Evolutionary conservation across 2,329 filamentous ascomycete genomes (phyloP).

Genomic region (Celoporthe dispersa): DNA sequence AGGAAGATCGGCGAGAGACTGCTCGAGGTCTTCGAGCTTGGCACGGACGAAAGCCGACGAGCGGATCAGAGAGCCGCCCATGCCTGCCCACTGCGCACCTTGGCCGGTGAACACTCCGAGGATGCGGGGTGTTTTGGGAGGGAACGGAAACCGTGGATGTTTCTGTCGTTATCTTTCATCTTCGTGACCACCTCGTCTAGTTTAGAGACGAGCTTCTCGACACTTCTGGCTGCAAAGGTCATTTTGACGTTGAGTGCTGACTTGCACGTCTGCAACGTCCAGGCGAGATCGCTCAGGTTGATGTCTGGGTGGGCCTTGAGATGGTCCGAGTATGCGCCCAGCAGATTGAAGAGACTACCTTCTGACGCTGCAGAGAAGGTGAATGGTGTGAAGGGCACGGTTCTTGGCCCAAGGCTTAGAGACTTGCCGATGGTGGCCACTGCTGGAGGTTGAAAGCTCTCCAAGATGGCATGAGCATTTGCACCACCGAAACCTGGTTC

Average conservation of each 20-base stretch:
- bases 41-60: constrained; percentile 11
- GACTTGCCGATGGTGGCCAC: neutral
- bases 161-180: neutral
- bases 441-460: neutral
- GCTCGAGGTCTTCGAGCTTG: neutral
- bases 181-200: neutral
- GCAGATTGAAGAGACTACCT: neutral
- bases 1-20: neutral
- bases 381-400: neutral
- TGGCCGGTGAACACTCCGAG: constrained; percentile 40
- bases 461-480: constrained; percentile 7
- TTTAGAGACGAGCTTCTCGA: neutral
- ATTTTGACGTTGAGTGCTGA: neutral
- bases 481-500: constrained; percentile 11
- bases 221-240: neutral
- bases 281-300: neutral
- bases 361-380: neutral
- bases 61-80: constrained; percentile 35
- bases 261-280: neutral
- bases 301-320: neutral
- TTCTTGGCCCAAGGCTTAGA: neutral
- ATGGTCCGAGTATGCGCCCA: neutral
- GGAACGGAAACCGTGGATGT: neutral
- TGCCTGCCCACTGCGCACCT: constrained; percentile 40
- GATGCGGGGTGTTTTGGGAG: constrained; percentile 3